A percentile compares a stretch with the other conserved stretches of the same genome.
Conservation (phyloP, 352 stramenopile species). For the Pythium oligandrum region DNA sequence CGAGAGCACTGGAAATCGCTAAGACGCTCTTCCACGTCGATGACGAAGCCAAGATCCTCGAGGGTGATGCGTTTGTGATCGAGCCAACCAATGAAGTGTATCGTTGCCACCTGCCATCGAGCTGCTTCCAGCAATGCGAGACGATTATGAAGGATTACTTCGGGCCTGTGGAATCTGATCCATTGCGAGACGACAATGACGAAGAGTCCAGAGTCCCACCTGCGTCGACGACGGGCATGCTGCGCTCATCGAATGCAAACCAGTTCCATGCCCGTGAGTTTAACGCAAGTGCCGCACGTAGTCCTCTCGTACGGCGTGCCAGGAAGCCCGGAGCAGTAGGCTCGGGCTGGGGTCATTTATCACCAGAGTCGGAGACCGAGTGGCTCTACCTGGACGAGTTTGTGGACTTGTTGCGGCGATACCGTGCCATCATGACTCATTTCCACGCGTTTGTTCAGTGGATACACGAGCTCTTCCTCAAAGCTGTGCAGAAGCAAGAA, state of each 20-base stretch:
- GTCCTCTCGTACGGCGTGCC: slow-evolving; percentile 34
- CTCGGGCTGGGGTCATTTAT: no score
- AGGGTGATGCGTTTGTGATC: slow-evolving; percentile 32
- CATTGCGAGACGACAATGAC: slow-evolving; percentile 6
- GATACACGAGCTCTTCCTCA: slow-evolving; percentile 45
- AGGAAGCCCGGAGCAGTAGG: slow-evolving; percentile 5
- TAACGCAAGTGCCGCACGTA: slow-evolving; percentile 39
- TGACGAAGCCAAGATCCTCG: slow-evolving; percentile 30
- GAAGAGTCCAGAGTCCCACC: slow-evolving; percentile 2
- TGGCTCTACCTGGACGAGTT: slow-evolving; percentile 64
- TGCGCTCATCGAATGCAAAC: slow-evolving; percentile 45
- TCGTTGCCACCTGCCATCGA: slow-evolving; percentile 41
- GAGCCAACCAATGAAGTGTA: slow-evolving; percentile 60
- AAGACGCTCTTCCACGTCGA: slow-evolving; percentile 44
- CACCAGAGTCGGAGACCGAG: slow-evolving; percentile 3
- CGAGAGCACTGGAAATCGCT: slow-evolving; percentile 37
- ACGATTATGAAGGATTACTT: slow-evolving; percentile 41
- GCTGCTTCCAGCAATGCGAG: slow-evolving; percentile 44
- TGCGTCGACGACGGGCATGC: slow-evolving; percentile 3
- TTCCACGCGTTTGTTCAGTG: slow-evolving; percentile 62
- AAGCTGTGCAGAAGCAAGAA: slow-evolving; percentile 10
- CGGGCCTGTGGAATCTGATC: background rate
- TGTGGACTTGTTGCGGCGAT: slow-evolving; percentile 52
- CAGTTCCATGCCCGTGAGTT: slow-evolving; percentile 59
- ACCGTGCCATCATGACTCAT: slow-evolving; percentile 52